Conservation (phyloP, 495 filamentous ascomycete species). For the Aspergillus carlsbadensis region DNA sequence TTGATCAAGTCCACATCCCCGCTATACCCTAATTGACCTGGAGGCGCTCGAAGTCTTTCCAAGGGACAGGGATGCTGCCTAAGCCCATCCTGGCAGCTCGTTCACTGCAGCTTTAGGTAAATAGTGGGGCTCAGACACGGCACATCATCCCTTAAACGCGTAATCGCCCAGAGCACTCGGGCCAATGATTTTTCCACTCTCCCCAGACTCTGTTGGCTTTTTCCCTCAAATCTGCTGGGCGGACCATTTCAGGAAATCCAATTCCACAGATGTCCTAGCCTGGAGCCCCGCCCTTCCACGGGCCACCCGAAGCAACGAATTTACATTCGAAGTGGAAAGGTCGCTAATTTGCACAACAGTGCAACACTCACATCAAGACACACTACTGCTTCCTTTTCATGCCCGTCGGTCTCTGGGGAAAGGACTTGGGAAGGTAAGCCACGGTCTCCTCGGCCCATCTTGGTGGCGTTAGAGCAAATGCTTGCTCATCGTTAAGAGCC, state of each 20-base stretch:
- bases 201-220: slow-evolving; percentile 5
- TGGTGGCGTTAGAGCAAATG: not conserved
- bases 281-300: not conserved
- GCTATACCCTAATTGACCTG: slow-evolving; percentile 1
- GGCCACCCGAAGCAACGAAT: not conserved
- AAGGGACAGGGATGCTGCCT: slow-evolving; percentile 17
- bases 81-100: slow-evolving; percentile 26
- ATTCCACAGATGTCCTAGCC: slow-evolving; percentile 9
- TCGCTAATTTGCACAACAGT: not conserved
- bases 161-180: slow-evolving; percentile 12
- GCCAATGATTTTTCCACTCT: slow-evolving; percentile 12
- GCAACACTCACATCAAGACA: too few relatives aligned
- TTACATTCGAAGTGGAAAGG: not conserved
- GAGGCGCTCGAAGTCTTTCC: slow-evolving; percentile 11
- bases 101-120: slow-evolving; percentile 15
- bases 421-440: slow-evolving; percentile 1
- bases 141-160: slow-evolving; percentile 31
- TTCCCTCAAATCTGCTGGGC: slow-evolving; percentile 21
- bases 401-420: too few relatives aligned
- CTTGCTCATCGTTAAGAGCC: not conserved
- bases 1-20: slow-evolving; percentile 9
- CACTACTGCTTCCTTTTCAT: too few relatives aligned
- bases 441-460: slow-evolving; percentile 2
- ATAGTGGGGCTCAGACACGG: slow-evolving; percentile 20
- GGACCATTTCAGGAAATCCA: slow-evolving; percentile 20